phyloP scores from a whole-genome alignment of 2,329 filamentous ascomycete species.

The Fusarium haematococcum region DNA sequence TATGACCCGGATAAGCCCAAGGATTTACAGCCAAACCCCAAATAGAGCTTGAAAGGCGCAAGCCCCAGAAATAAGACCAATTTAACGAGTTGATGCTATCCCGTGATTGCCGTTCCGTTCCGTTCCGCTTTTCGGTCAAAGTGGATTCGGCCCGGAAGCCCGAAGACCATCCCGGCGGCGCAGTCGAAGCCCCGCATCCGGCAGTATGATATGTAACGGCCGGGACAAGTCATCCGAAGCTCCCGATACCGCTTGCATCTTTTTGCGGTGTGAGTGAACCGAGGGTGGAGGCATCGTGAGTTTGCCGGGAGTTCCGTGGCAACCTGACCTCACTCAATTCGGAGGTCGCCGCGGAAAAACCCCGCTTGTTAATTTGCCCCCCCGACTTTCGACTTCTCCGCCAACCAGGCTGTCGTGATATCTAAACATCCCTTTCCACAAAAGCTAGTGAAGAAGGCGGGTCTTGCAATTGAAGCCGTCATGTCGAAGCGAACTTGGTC shows the following conservation, averaged over 20 bases:
- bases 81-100: neutral
- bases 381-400: neutral
- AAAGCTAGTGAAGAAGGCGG: neutral
- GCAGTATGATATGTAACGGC: neutral
- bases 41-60: neutral
- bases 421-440: conserved; percentile 17
- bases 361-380: conserved; percentile 23
- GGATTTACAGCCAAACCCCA: conserved; percentile 11
- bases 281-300: neutral
- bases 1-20: conserved; percentile 38
- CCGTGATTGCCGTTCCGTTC: neutral
- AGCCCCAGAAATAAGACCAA: neutral
- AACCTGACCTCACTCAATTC: neutral
- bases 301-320: conserved; percentile 1
- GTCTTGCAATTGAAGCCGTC: neutral
- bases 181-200: neutral
- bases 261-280: neutral
- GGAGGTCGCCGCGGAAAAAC: conserved; percentile 27
- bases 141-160: neutral
- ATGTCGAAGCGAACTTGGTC: conserved; percentile 36
- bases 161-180: neutral
- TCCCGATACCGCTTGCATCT: neutral
- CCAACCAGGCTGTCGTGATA: conserved; percentile 25
- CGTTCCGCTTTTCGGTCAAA: neutral
- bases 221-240: neutral